Conservation (phyloP, 768 basidiomycete species). For the Tulasnella sp. region DNA sequence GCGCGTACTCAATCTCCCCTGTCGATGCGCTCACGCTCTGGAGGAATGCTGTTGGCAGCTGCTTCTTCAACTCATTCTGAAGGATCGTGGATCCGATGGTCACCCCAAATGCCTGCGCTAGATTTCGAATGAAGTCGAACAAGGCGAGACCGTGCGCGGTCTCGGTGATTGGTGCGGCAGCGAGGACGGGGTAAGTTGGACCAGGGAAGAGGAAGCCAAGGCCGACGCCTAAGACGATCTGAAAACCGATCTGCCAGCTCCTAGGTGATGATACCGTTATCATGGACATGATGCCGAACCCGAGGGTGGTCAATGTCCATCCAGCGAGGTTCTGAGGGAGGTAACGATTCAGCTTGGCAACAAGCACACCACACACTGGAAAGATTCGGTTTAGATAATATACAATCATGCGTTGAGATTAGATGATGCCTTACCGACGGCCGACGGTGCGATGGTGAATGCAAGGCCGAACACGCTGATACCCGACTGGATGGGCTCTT, state of each 20-base stretch:
- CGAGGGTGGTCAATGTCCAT: slow-evolving; percentile 29
- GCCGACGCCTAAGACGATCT: slow-evolving; percentile 12
- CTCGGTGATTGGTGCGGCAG: slow-evolving; percentile 17
- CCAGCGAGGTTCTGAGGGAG: slow-evolving; percentile 28
- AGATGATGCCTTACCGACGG: slow-evolving; percentile 22
- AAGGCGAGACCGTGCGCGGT: slow-evolving; percentile 19
- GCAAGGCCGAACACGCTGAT: slow-evolving; percentile 32
- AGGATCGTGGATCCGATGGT: slow-evolving; percentile 40
- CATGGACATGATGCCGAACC: slow-evolving; percentile 28
- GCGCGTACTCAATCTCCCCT: slow-evolving; percentile 34
- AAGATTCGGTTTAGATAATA: too few relatives aligned
- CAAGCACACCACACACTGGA: too few relatives aligned
- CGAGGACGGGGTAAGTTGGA: slow-evolving; percentile 26
- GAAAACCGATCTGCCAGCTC: slow-evolving; percentile 8
- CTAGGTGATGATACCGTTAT: background rate
- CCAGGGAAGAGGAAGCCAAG: slow-evolving; percentile 14
- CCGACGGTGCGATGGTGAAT: slow-evolving; percentile 31
- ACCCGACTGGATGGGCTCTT: slow-evolving; percentile 30
- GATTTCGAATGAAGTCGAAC: slow-evolving; percentile 25
- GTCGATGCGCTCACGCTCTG: slow-evolving; percentile 24
- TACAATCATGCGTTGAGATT: too few relatives aligned
- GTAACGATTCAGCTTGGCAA: slow-evolving; percentile 23
- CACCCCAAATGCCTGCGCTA: slow-evolving; percentile 22
- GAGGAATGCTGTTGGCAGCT: slow-evolving; percentile 33
- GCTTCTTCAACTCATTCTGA: slow-evolving; percentile 36